Percentiles rank a stretch among this genome's conserved stretches.
These are phyloP conservation scores for Cyberlindnera maritima DNA, from an alignment of 805 yeast genomes.

Conservation along the genomic window DNA sequence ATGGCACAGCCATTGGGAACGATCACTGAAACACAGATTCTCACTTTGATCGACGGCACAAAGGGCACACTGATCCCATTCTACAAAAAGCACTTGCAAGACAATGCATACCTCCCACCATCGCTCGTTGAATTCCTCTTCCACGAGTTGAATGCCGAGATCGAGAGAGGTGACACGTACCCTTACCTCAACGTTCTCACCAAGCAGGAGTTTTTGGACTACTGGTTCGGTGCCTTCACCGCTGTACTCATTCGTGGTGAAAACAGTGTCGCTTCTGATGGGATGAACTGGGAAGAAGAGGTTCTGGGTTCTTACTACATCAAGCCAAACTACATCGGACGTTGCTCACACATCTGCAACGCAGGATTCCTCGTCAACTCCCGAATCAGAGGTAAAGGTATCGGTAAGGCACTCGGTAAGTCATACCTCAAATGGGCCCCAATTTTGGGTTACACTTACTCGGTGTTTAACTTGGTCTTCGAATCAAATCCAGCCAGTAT, in stretches of 20 bases:
- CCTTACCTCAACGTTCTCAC: slow-evolving; percentile 49
- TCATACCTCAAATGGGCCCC: slow-evolving; percentile 74
- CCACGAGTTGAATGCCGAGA: slow-evolving; percentile 57
- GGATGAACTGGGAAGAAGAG: slow-evolving; percentile 41
- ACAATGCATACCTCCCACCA: slow-evolving; percentile 41
- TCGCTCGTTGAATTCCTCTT: slow-evolving; percentile 45
- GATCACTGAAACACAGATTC: slow-evolving; percentile 32
- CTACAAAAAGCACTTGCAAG: slow-evolving; percentile 35
- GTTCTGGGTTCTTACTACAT: slow-evolving; percentile 76
- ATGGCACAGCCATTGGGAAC: slow-evolving; percentile 31
- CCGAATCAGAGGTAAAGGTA: slow-evolving; percentile 56
- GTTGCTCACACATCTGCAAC: slow-evolving; percentile 85
- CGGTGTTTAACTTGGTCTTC: slow-evolving; percentile 86
- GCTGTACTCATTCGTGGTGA: slow-evolving; percentile 57
- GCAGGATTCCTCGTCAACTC: slow-evolving; percentile 78
- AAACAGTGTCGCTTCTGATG: slow-evolving; percentile 14
- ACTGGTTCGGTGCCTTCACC: slow-evolving; percentile 67
- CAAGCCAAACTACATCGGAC: slow-evolving; percentile 83
- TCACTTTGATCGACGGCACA: slow-evolving; percentile 42
- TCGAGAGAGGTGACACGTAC: slow-evolving; percentile 74
- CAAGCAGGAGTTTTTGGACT: slow-evolving; percentile 51
- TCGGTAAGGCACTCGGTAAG: slow-evolving; percentile 70
- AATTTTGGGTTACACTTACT: slow-evolving; percentile 70
- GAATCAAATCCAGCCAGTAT: slow-evolving; percentile 75
- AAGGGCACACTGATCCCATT: slow-evolving; percentile 63